Conservation (phyloP, 495 filamentous ascomycete species). For the Penicillium riverlandense region DNA sequence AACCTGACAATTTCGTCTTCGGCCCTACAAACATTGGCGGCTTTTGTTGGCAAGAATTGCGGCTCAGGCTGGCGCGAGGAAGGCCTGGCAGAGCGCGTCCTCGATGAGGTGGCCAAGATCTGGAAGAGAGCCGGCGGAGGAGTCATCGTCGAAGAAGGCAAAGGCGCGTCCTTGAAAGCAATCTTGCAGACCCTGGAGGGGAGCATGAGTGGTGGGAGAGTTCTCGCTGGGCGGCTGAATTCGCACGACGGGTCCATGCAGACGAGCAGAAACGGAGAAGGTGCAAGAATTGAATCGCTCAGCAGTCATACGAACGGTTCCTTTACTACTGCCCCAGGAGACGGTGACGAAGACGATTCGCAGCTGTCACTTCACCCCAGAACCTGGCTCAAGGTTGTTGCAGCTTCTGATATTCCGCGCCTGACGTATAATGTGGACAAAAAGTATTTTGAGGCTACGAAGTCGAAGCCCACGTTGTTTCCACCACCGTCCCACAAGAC, state of each 20-base stretch:
- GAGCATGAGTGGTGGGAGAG: conserved; percentile 73
- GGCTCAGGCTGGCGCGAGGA: conserved; percentile 95
- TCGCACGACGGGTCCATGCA: conserved; percentile 12
- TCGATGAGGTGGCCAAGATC: conserved; percentile 81
- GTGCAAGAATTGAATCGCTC: conserved; percentile 5
- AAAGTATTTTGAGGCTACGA: conserved; percentile 79
- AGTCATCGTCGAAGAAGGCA: conserved; percentile 82
- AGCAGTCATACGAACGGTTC: conserved; percentile 9
- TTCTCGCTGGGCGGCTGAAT: conserved; percentile 30
- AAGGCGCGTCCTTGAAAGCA: conserved; percentile 61
- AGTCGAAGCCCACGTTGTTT: conserved; percentile 65
- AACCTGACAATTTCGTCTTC: conserved; percentile 88
- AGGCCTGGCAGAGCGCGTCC: conserved; percentile 81
- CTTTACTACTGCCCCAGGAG: conserved; percentile 11
- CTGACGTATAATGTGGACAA: conserved; percentile 77
- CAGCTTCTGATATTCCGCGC: conserved; percentile 80
- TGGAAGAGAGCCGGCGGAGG: conserved; percentile 82
- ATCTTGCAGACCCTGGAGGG: conserved; percentile 78
- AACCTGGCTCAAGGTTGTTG: conserved; percentile 69
- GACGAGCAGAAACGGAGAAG: background rate
- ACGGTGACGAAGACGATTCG: conserved; percentile 56
- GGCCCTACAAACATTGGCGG: conserved; percentile 73
- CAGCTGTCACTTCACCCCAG: conserved; percentile 54
- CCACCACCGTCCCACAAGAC: conserved; percentile 78
- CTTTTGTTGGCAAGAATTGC: conserved; percentile 87